Percentiles rank a stretch among this genome's conserved stretches.
phyloP scores from a whole-genome alignment of 139 green algal genomes.

The Micractinium sp. region DNA sequence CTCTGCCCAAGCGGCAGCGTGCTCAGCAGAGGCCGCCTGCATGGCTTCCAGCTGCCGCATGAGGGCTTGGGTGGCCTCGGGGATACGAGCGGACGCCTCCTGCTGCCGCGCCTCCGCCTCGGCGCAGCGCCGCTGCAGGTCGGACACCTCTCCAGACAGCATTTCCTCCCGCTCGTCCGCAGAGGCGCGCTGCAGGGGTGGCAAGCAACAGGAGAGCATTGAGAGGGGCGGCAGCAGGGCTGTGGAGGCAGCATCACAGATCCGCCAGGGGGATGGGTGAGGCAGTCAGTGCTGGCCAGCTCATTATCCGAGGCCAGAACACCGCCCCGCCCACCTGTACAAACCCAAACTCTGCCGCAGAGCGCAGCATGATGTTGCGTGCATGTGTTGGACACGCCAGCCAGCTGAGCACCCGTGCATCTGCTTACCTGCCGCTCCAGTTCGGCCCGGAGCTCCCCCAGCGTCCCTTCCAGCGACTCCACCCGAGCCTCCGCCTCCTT shows the following conservation, averaged over 20 bases:
- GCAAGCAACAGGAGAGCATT: background rate
- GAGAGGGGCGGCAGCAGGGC: background rate
- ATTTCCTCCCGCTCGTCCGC: constrained; percentile 56
- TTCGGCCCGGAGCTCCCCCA: constrained; percentile 69
- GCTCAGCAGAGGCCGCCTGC: constrained; percentile 62
- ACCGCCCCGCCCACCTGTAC: background rate
- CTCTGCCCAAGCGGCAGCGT: constrained; percentile 69
- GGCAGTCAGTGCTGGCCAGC: too few species aligned
- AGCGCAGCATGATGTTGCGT: background rate
- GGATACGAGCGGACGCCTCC: constrained; percentile 85
- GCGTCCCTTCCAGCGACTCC: constrained; percentile 67
- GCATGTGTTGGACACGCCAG: background rate
- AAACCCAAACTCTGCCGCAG: background rate
- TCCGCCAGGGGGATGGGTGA: too few species aligned
- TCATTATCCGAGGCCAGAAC: background rate
- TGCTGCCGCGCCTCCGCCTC: constrained; percentile 88
- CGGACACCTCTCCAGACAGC: constrained; percentile 64
- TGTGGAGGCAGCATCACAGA: background rate
- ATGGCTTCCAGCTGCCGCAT: constrained; percentile 93
- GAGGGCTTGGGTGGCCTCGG: constrained; percentile 90
- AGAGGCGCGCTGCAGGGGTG: constrained; percentile 19
- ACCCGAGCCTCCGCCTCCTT: constrained; percentile 66
- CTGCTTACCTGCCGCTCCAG: constrained; percentile 58
- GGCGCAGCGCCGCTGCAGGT: constrained; percentile 74
- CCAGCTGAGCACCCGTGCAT: background rate